phyloP scores from a whole-genome alignment of 2,329 filamentous ascomycete species.

The Microdochium paspali region DNA sequence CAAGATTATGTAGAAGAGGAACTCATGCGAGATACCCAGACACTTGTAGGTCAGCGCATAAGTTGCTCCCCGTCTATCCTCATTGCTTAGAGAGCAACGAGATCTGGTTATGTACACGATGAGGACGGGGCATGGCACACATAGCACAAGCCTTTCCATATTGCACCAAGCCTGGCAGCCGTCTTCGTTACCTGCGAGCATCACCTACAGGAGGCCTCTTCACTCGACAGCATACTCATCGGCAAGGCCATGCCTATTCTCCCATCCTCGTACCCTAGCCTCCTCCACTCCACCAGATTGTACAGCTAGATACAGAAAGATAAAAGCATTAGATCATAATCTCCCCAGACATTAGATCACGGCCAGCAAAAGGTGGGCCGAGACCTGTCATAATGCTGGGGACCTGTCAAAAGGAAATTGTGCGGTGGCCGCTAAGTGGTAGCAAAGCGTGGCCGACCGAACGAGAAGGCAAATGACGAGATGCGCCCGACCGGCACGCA shows the following conservation, averaged over 20 bases:
- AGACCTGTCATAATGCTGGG: constrained; percentile 15
- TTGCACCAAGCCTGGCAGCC: background rate
- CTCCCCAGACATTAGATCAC: constrained; percentile 16
- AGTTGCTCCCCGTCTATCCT: background rate
- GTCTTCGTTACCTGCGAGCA: background rate
- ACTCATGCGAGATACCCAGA: background rate
- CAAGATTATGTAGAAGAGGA: background rate
- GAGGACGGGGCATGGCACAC: background rate
- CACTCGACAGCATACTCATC: background rate
- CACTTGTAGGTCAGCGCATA: background rate
- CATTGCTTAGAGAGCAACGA: background rate
- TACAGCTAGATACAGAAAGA: constrained; percentile 3
- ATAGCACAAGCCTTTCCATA: background rate
- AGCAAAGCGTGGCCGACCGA: constrained; percentile 10
- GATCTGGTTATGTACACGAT: background rate
- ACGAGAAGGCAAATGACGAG: constrained; percentile 15
- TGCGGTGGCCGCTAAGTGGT: constrained; percentile 8
- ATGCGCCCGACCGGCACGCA: background rate
- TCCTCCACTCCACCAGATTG: background rate
- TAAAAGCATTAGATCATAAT: constrained; percentile 21
- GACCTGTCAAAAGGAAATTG: constrained; percentile 9
- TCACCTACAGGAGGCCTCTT: background rate
- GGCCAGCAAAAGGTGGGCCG: constrained; percentile 23
- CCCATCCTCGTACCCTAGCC: constrained; percentile 2
- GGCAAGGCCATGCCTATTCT: background rate